Base-by-base conservation (phyloP, 108 stramenopile genomes). In the Chaetoceros muelleri region DNA sequence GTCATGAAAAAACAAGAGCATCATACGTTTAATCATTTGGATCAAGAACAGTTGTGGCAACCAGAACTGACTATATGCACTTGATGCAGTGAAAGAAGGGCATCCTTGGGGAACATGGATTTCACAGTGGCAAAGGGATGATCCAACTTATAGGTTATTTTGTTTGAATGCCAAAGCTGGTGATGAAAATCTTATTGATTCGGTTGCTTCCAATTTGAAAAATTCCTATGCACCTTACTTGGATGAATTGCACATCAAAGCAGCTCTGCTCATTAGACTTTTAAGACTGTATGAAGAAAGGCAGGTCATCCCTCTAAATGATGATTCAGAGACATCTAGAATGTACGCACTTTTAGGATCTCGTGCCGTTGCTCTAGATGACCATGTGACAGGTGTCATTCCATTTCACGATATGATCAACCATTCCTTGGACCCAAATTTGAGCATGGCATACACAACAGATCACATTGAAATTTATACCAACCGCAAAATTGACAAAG, bases 371-470 rank as follows among this genome's bases (percentile, higher is more conserved):
- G 72, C 61, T 20, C 44, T 78, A 3, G 48, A 57, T 27, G 50
- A 73, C 21, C 44, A 25, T 30, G 52, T 71, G 3, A 51, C 66
- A 8, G 77, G 61, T 44, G 49, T 70, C 19, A 57, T 78, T 34
- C 77, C 77, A 13, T 74, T 78, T 72, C 69, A 64, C 47, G 77
- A 78, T 28, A 78, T 78, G 77, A 60, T 78, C 46, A 78, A 78
- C 46, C 77, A 74, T 48, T 65, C 70, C 0, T 8, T 31, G 28
- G 60, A 78, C 17, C 70, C 70, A 3, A 78, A 78, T 50, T 2
- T 78, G 8, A 54, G 27, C 5, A 45, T 78, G 27, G 45, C 66
- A 27, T 71, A 67, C 46, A 55, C 59, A 16, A 58, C 52, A 48
- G 66, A 60, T 18, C 56, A 46, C 10, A 66, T 73, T 46, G 30